A percentile compares a stretch with the other conserved stretches of the same genome.
Conservation (phyloP, 2,329 filamentous ascomycete genomes). For the Curvularia sp. region DNA sequence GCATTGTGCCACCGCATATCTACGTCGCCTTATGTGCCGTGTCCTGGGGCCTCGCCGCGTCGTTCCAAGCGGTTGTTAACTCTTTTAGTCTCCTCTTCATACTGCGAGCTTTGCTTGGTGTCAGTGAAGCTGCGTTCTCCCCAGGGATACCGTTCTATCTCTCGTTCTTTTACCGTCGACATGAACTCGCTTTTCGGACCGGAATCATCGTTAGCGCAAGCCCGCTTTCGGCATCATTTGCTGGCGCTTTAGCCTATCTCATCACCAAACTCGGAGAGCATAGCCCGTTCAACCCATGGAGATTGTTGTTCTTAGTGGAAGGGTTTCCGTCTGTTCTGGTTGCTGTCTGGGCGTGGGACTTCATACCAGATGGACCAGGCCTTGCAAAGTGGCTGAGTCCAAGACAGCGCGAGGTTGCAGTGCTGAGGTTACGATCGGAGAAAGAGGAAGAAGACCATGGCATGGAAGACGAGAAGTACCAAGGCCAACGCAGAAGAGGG, state of each 20-base stretch:
- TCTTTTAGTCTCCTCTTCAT: slow-evolving; percentile 64
- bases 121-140: slow-evolving; percentile 68
- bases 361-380: slow-evolving; percentile 77
- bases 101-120: slow-evolving; percentile 65
- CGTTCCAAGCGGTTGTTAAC: slow-evolving; percentile 65
- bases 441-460: slow-evolving; percentile 50
- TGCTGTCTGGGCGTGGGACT: slow-evolving; percentile 74
- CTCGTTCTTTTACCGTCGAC: slow-evolving; percentile 67
- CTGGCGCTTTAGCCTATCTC: slow-evolving; percentile 78
- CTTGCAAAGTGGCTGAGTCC: slow-evolving; percentile 53
- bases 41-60: slow-evolving; percentile 81
- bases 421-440: slow-evolving; percentile 68
- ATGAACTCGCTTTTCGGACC: slow-evolving; percentile 83
- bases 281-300: slow-evolving; percentile 79
- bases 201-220: slow-evolving; percentile 84
- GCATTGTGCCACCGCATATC: slow-evolving; percentile 65
- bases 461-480: slow-evolving; percentile 23
- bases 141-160: slow-evolving; percentile 71
- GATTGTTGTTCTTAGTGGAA: slow-evolving; percentile 83
- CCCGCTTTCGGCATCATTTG: slow-evolving; percentile 70
- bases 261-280: slow-evolving; percentile 73
- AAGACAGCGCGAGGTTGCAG: slow-evolving; percentile 68
- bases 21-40: slow-evolving; percentile 71
- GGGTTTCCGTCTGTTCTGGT: slow-evolving; percentile 83
- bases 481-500: slow-evolving; percentile 23